These are phyloP conservation scores for Gnomoniopsis sp. DNA, from an alignment of 2,329 filamentous ascomycete species.

Conservation along the genomic window DNA sequence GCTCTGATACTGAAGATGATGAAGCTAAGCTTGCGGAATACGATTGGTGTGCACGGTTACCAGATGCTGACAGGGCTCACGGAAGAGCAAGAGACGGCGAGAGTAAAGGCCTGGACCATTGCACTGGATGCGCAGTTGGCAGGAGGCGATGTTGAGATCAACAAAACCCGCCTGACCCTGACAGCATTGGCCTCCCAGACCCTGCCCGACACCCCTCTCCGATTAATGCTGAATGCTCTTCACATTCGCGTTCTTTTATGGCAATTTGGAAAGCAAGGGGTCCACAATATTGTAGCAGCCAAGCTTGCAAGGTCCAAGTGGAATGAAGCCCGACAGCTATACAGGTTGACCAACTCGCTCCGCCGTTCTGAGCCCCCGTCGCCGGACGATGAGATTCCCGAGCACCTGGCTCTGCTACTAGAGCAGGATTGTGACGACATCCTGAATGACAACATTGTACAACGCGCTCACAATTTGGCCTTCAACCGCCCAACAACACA, in stretches of 20 bases:
- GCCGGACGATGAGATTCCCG: slow-evolving; percentile 64
- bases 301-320: slow-evolving; percentile 74
- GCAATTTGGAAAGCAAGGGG: slow-evolving; percentile 65
- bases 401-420: slow-evolving; percentile 72
- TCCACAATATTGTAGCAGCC: slow-evolving; percentile 67
- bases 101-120: slow-evolving; percentile 90
- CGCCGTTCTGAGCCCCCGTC: slow-evolving; percentile 39
- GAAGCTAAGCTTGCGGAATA: slow-evolving; percentile 76
- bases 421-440: slow-evolving; percentile 80
- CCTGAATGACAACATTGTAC: slow-evolving; percentile 71
- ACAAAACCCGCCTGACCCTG: slow-evolving; percentile 78
- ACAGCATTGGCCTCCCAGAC: slow-evolving; percentile 87
- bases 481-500: slow-evolving; percentile 78
- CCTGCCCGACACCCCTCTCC: slow-evolving; percentile 74
- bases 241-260: slow-evolving; percentile 88
- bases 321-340: slow-evolving; percentile 72
- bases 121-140: slow-evolving; percentile 90
- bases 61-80: slow-evolving; percentile 76
- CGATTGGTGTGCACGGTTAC: slow-evolving; percentile 74
- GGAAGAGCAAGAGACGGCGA: slow-evolving; percentile 78
- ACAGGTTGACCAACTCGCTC: slow-evolving; percentile 44
- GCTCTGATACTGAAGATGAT: slow-evolving; percentile 76
- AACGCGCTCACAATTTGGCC: slow-evolving; percentile 84
- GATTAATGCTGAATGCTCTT: slow-evolving; percentile 87
- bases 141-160: slow-evolving; percentile 86